These are phyloP conservation scores for Aspergillus novofumigatus DNA, from an alignment of 2,329 filamentous ascomycete genomes.

Conservation along the genomic window DNA sequence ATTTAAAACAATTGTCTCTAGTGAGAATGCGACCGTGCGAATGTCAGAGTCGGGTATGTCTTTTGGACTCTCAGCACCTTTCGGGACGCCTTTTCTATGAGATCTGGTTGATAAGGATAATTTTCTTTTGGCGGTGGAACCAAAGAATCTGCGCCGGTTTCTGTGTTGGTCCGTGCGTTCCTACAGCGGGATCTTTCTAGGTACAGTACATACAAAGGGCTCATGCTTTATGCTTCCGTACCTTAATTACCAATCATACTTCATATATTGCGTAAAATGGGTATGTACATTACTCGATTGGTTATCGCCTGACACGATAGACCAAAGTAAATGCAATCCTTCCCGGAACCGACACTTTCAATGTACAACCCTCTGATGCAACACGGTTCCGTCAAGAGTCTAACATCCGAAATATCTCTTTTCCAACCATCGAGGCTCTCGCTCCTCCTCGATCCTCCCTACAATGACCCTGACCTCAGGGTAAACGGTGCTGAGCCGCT, in stretches of 20 bases:
- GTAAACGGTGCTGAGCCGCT: slow-evolving; percentile 82
- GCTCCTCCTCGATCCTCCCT: slow-evolving; percentile 73
- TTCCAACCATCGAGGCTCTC: slow-evolving; percentile 87
- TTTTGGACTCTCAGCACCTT: neutral
- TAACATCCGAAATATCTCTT: slow-evolving; percentile 85
- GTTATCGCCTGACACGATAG: neutral
- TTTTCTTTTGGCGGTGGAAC: slow-evolving; percentile 17
- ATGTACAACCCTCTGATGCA: neutral
- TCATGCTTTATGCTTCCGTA: neutral
- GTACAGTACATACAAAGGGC: neutral
- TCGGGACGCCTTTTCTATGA: neutral
- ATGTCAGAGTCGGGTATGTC: neutral
- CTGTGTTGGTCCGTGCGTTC: slow-evolving; percentile 25
- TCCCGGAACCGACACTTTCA: neutral
- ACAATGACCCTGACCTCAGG: slow-evolving; percentile 83
- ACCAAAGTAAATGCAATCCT: neutral
- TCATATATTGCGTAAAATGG: neutral
- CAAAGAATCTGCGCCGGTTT: slow-evolving; percentile 19
- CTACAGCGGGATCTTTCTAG: slow-evolving; percentile 1
- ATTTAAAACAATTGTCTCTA: neutral
- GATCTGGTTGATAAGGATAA: slow-evolving; percentile 12
- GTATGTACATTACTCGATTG: neutral
- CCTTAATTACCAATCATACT: neutral
- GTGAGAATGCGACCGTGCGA: neutral
- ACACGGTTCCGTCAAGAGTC: neutral